Conservation (phyloP, 106 monocot genomes). For the Narthecium ossifragum region DNA sequence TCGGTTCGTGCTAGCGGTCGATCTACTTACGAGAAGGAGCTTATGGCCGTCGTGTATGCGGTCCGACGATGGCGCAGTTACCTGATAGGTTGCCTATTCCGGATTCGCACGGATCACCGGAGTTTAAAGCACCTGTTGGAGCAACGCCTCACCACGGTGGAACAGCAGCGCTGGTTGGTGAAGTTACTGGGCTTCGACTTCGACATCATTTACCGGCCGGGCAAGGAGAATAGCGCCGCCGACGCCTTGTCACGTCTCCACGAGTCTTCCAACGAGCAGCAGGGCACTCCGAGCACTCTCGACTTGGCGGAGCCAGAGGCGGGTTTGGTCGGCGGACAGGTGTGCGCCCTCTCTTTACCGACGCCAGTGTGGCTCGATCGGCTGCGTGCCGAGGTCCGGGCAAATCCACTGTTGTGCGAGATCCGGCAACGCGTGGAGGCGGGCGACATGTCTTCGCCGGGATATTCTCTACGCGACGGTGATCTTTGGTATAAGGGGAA, state of each 20-base stretch:
- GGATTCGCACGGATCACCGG: slow-evolving; percentile 4
- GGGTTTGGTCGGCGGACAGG: no score
- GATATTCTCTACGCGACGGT: not conserved
- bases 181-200: slow-evolving; percentile 4
- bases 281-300: not conserved
- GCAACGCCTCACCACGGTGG: not conserved
- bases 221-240: not conserved
- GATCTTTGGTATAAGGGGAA: not conserved
- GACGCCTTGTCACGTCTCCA: slow-evolving; percentile 4
- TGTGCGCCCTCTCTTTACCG: no score
- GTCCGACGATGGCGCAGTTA: slow-evolving; percentile 1
- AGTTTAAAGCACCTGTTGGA: slow-evolving; percentile 3
- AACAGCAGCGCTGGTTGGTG: not conserved
- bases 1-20: no score
- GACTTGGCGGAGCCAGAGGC: not conserved
- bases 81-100: not conserved
- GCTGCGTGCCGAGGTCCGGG: no score
- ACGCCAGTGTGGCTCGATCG: no score
- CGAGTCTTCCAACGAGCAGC: not conserved
- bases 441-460: no score
- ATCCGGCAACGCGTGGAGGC: no score
- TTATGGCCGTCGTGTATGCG: not conserved
- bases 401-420: no score
- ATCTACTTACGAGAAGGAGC: not conserved
- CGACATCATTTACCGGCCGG: not conserved